These are phyloP conservation scores for Liquidambar formosana DNA, from an alignment of 164 flowering plant species.

Conservation along the genomic window DNA sequence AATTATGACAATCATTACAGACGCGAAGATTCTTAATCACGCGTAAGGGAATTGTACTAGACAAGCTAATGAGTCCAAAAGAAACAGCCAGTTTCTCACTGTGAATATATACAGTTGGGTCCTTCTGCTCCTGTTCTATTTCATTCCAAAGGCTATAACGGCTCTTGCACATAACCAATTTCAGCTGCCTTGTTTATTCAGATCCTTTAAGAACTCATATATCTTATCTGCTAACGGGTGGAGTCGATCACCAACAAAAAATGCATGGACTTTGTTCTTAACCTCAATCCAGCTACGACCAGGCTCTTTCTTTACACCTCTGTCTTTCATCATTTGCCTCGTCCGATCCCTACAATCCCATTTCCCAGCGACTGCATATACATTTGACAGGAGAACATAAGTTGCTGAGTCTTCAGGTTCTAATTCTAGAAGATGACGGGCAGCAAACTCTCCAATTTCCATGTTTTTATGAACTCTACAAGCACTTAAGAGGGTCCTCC, in stretches of 20 bases:
- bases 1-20: conserved; percentile 41
- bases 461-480: conserved; percentile 34
- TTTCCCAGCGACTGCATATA: conserved; percentile 37
- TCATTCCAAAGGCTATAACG: conserved; percentile 28
- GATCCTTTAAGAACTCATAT: conserved; percentile 21
- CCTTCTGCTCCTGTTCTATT: conserved; percentile 30
- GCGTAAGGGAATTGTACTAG: conserved; percentile 23
- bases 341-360: conserved; percentile 32
- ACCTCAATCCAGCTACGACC: conserved; percentile 47
- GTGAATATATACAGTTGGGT: conserved; percentile 27
- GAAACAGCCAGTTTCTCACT: conserved; percentile 42
- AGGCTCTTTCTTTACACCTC: conserved; percentile 47
- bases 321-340: conserved; percentile 42
- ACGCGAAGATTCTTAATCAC: conserved; percentile 42
- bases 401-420: conserved; percentile 48
- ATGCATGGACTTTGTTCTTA: conserved; percentile 32
- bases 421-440: conserved; percentile 31
- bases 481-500: conserved; percentile 49
- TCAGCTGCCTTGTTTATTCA: conserved; percentile 29
- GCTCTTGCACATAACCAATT: conserved; percentile 36
- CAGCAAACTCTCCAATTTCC: conserved; percentile 41
- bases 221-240: conserved; percentile 31
- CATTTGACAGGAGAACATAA: conserved; percentile 43
- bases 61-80: conserved; percentile 36
- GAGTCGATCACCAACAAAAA: conserved; percentile 34